Percentiles rank a stretch among this genome's conserved stretches.
Conservation (phyloP, 2,329 filamentous ascomycete genomes). For the Fonsecaea nubica region DNA sequence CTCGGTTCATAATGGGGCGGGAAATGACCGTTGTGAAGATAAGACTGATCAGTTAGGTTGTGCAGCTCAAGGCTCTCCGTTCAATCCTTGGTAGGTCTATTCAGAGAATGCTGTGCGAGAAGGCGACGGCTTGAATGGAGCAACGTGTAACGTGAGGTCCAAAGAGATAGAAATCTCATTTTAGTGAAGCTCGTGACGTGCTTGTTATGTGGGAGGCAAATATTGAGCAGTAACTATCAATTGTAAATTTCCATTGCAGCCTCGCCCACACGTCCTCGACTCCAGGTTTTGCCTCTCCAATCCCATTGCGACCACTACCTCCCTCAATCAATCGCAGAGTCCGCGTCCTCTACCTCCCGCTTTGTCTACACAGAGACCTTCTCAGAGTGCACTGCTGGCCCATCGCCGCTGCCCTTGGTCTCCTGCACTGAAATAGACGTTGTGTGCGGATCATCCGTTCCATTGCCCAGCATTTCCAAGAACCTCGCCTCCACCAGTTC, state of each 20-base stretch:
- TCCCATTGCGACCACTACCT: background rate
- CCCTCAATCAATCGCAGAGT: background rate
- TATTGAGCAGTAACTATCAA: background rate
- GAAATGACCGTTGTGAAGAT: background rate
- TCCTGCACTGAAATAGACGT: conserved; percentile 6
- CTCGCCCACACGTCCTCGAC: background rate
- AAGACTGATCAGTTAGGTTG: background rate
- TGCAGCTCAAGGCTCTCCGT: background rate
- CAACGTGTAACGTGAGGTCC: background rate
- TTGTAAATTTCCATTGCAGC: background rate
- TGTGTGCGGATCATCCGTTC: background rate
- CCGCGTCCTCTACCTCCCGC: background rate
- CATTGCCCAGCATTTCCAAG: background rate
- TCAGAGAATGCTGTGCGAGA: background rate
- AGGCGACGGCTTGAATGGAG: background rate
- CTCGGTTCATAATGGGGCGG: background rate
- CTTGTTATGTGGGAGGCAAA: background rate
- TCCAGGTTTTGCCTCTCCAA: background rate
- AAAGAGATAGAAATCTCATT: background rate
- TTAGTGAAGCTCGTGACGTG: background rate
- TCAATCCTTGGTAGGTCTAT: background rate
- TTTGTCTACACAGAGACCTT: background rate
- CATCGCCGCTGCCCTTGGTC: background rate
- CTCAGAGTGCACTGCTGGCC: conserved; percentile 1
- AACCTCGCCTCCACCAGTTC: background rate